Base-by-base conservation (phyloP, 768 basidiomycete species). In the Guyanaporus albipodus region DNA sequence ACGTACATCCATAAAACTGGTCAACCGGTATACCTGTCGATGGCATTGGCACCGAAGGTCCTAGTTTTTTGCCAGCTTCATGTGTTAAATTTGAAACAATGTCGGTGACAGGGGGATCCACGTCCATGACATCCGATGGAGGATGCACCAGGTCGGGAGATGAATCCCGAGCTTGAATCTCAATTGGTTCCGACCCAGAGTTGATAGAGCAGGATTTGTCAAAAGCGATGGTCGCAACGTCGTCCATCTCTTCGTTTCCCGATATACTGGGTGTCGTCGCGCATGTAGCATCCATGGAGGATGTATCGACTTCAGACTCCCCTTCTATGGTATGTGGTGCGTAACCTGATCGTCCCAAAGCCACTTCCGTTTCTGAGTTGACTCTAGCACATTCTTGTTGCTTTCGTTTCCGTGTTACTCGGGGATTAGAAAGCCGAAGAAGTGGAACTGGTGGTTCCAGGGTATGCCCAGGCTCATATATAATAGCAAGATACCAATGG, bases 401-500 rank as follows among this genome's bases (percentile, higher is more conserved):
- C 31, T 57, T 57, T 42, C 34, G 61, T 38, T 47, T 52, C 31
- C 63, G 61, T 19, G 59, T 66, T 38, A 32, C 32, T 28, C 55
- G 61, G 38, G 33, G 3, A 6, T 27, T 44, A 27, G 47, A 35
- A n/a, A 26, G n/a, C 17, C 38, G 54, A n/a, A 27, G 23, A 7
- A 7, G 57, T 9, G 67, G 68, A 23, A 75, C 71, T n/a, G 75
- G 70, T 11, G 82, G 72, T 28, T 75, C 64, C 61, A 87, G 67
- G 7, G 77, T 68, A 38, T 73, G 65, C 43, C 79, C 81, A 1
- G 96, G 95, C 49, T 86, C 82, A 63, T 82, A 86, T 54, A 99
- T 95, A 51, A 98, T 82, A 14, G 91, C 94, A 32, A 98, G 79
- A 66, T 96, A 98, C 96, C 96, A 98, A 68, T 99, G 96, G 35